Percentiles rank a stretch among this genome's conserved stretches.
Conservation (phyloP, 768 basidiomycete species). For the Leccinellum albellum region DNA sequence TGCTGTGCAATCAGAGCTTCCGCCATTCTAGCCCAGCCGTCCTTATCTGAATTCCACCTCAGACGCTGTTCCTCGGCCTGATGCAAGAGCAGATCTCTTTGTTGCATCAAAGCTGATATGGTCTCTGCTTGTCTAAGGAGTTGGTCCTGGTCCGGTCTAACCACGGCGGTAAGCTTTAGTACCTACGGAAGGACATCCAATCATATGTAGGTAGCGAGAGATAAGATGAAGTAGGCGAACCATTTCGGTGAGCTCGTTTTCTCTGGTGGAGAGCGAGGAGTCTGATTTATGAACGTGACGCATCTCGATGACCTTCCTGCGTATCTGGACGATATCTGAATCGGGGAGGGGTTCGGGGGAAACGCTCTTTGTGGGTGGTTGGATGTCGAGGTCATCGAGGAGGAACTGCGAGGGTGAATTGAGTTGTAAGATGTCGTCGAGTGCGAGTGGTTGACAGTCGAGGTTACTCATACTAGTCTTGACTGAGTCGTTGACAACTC, state of each 20-base stretch:
- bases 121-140: slow-evolving; percentile 58
- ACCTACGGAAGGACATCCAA: slow-evolving; percentile 40
- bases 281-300: slow-evolving; percentile 21
- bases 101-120: slow-evolving; percentile 51
- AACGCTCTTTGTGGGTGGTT: slow-evolving; percentile 16
- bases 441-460: slow-evolving; percentile 41
- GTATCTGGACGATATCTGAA: slow-evolving; percentile 48
- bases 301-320: slow-evolving; percentile 34
- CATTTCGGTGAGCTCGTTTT: slow-evolving; percentile 56
- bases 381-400: no score
- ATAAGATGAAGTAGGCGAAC: slow-evolving; percentile 35
- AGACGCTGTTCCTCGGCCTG: slow-evolving; percentile 56
- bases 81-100: slow-evolving; percentile 54
- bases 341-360: slow-evolving; percentile 41
- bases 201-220: slow-evolving; percentile 1
- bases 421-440: slow-evolving; percentile 55
- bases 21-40: slow-evolving; percentile 61
- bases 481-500: no score
- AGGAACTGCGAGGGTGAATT: no score
- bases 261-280: slow-evolving; percentile 30
- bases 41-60: slow-evolving; percentile 60
- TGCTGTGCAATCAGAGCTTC: slow-evolving; percentile 58
- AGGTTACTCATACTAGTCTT: no score
- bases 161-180: slow-evolving; percentile 41
- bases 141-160: slow-evolving; percentile 41